A percentile compares a stretch with the other conserved stretches of the same genome.
phyloP scores from a whole-genome alignment of 768 basidiomycete genomes.

The Hericium erinaceus region DNA sequence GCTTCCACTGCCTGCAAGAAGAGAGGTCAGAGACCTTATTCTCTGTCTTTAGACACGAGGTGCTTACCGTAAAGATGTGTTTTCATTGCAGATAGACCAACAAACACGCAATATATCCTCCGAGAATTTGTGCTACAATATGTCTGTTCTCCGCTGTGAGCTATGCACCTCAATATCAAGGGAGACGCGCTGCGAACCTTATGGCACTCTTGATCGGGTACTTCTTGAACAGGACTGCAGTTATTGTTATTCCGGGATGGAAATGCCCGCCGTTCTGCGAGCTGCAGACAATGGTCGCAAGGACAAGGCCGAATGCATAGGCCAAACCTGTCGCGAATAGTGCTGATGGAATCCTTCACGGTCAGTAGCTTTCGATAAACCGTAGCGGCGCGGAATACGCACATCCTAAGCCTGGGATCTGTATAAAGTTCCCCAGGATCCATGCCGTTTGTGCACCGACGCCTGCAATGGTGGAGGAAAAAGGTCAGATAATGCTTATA shows the following conservation, averaged over 20 bases:
- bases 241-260: constrained; percentile 50
- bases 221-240: constrained; percentile 40
- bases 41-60: background rate
- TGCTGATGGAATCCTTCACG: constrained; percentile 12
- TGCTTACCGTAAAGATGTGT: constrained; percentile 10
- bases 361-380: background rate
- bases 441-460: constrained; percentile 26
- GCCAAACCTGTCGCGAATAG: constrained; percentile 26
- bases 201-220: constrained; percentile 45
- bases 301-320: constrained; percentile 29
- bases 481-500: background rate
- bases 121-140: constrained; percentile 2
- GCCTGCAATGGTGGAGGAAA: constrained; percentile 10
- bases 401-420: constrained; percentile 21
- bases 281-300: constrained; percentile 26
- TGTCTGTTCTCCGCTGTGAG: constrained; percentile 17
- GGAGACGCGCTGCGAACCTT: constrained; percentile 19
- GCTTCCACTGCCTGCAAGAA: constrained; percentile 18
- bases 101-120: constrained; percentile 21
- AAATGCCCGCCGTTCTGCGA: constrained; percentile 32
- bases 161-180: no score
- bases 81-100: constrained; percentile 22
- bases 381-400: constrained; percentile 6
- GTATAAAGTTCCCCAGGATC: constrained; percentile 19
- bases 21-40: background rate